Conservation (phyloP, 2,329 filamentous ascomycete species). For the Lecanicillium sp. region DNA sequence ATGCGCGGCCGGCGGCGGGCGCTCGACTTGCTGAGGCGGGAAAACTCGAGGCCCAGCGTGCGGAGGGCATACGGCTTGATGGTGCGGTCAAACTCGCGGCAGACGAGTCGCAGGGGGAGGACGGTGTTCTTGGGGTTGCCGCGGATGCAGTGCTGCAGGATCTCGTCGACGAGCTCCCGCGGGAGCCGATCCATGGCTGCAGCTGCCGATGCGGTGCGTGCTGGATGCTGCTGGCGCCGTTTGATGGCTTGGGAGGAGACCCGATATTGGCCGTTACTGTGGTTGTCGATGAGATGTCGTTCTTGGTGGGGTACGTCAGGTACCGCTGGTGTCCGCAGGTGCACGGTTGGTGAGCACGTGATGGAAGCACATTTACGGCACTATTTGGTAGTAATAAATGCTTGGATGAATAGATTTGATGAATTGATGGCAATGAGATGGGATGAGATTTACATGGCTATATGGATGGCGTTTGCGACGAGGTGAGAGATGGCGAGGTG, state of each 20-base stretch:
- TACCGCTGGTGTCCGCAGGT: too few species aligned
- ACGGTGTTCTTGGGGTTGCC: slow-evolving; percentile 35
- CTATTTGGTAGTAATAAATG: background rate
- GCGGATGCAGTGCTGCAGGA: slow-evolving; percentile 35
- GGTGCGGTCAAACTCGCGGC: slow-evolving; percentile 38
- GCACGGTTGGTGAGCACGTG: too few species aligned
- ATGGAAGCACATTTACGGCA: too few species aligned
- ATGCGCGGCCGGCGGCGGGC: slow-evolving; percentile 23
- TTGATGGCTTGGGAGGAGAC: background rate
- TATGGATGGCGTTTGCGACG: too few species aligned
- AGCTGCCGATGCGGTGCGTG: background rate
- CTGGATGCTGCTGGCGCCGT: background rate
- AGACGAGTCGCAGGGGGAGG: slow-evolving; percentile 39
- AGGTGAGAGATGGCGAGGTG: too few species aligned
- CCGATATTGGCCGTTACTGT: too few species aligned
- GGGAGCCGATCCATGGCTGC: slow-evolving; percentile 37
- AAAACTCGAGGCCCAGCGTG: slow-evolving; percentile 43
- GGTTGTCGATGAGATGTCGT: too few species aligned
- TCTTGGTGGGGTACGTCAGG: too few species aligned
- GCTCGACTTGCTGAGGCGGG: slow-evolving; percentile 33
- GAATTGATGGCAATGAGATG: too few species aligned
- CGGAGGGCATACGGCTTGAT: slow-evolving; percentile 37
- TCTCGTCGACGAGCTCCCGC: slow-evolving; percentile 37
- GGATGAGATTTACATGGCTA: too few species aligned
- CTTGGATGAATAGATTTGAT: background rate